Conservation (phyloP, 371 early-diverging fungal genomes). For the Choanephora cucurbitarum region DNA sequence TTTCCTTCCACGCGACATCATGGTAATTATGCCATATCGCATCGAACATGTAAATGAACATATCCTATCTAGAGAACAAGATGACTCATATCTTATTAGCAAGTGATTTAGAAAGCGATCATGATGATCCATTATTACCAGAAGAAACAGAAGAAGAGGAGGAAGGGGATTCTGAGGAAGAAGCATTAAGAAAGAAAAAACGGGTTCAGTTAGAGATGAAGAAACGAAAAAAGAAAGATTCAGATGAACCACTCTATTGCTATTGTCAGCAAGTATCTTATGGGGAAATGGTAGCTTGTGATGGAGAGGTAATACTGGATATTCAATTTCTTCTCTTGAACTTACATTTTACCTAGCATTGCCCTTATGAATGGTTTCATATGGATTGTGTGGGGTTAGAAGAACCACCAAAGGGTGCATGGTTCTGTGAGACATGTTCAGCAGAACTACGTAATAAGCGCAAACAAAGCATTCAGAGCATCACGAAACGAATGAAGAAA, state of each 20-base stretch:
- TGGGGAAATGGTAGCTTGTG: slow-evolving; percentile 98
- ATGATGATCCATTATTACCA: too few relatives aligned
- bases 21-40: slow-evolving; percentile 20
- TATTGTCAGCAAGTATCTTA: slow-evolving; percentile 94
- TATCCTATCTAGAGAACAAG: too few relatives aligned
- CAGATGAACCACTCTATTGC: slow-evolving; percentile 90
- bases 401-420: slow-evolving; percentile 84
- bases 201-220: slow-evolving; percentile 11
- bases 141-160: slow-evolving; percentile 28
- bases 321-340: slow-evolving; percentile 5
- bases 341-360: slow-evolving; percentile 39
- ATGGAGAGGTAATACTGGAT: slow-evolving; percentile 72
- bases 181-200: slow-evolving; percentile 16
- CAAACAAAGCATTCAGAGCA: slow-evolving; percentile 9
- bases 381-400: slow-evolving; percentile 88
- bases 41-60: slow-evolving; percentile 17
- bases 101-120: too few relatives aligned
- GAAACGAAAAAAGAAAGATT: slow-evolving; percentile 28
- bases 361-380: slow-evolving; percentile 92
- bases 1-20: too few relatives aligned
- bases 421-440: slow-evolving; percentile 86
- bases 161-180: slow-evolving; percentile 17
- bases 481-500: slow-evolving; percentile 20
- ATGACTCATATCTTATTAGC: too few relatives aligned
- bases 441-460: slow-evolving; percentile 48